Conservation (phyloP, 2,329 filamentous ascomycete genomes). For the Sclerotinia sclerotiorum region DNA sequence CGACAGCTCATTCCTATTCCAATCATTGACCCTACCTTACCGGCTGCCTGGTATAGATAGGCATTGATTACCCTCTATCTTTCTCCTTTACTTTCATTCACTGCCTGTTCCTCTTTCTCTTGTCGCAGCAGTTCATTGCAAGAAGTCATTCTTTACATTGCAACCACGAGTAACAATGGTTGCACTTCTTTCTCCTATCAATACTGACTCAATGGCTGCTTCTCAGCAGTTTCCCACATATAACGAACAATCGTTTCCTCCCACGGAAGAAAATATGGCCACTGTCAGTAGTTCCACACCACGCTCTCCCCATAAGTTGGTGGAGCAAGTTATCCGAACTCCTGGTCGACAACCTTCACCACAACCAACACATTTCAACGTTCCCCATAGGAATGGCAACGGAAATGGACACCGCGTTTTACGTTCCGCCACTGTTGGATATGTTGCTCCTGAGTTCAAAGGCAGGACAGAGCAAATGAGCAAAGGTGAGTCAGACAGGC, state of each 20-base stretch:
- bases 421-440: conserved; percentile 87
- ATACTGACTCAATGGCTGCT: conserved; percentile 22
- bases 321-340: conserved; percentile 36
- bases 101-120: not conserved
- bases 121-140: not conserved
- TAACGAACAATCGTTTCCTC: conserved; percentile 23
- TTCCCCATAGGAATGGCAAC: conserved; percentile 62
- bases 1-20: conserved; percentile 2
- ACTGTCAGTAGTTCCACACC: conserved; percentile 25
- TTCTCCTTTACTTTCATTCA: not conserved
- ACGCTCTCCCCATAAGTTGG: conserved; percentile 28
- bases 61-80: not conserved
- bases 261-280: conserved; percentile 31
- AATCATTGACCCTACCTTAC: not conserved
- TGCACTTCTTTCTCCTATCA: conserved; percentile 20
- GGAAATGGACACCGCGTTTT: conserved; percentile 65
- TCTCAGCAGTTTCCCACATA: conserved; percentile 25
- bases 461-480: conserved; percentile 78
- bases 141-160: not conserved
- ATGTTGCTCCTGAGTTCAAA: conserved; percentile 90
- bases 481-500: conserved; percentile 33
- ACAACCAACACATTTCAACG: conserved; percentile 80
- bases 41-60: conserved; percentile 16
- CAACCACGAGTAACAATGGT: conserved; percentile 21
- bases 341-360: conserved; percentile 62